phyloP scores from a whole-genome alignment of 1,284 basidiomycete genomes.

The Sphaerobolus stellatus region DNA sequence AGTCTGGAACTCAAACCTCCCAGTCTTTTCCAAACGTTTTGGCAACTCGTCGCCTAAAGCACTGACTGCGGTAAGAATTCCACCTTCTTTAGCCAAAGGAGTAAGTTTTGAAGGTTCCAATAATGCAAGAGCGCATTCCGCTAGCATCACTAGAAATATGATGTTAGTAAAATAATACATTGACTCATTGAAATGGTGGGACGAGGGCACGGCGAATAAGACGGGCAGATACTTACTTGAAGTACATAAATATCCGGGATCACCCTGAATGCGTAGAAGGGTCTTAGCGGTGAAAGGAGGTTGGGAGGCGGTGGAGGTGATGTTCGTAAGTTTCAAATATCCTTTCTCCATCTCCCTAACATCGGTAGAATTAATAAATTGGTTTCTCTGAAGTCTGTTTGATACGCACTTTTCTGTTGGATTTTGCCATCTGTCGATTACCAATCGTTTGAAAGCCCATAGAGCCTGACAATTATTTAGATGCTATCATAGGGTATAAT shows the following conservation, averaged over 20 bases:
- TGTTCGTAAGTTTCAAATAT: slow-evolving; percentile 54
- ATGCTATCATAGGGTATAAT: background rate
- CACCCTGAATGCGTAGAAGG: slow-evolving; percentile 63
- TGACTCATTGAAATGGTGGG: background rate
- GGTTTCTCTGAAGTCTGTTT: background rate
- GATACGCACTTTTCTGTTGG: slow-evolving; percentile 56
- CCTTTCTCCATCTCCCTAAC: slow-evolving; percentile 57
- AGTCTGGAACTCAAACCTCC: slow-evolving; percentile 53
- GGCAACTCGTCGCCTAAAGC: slow-evolving; percentile 75
- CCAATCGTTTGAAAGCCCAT: slow-evolving; percentile 48
- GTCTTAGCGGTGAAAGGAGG: slow-evolving; percentile 59
- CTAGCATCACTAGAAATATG: slow-evolving; percentile 59
- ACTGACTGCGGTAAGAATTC: slow-evolving; percentile 75
- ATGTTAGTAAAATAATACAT: slow-evolving; percentile 1
- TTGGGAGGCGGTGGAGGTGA: slow-evolving; percentile 47
- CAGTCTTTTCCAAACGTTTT: slow-evolving; percentile 57
- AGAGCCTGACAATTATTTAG: slow-evolving; percentile 42
- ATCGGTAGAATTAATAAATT: background rate
- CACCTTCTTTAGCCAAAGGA: slow-evolving; percentile 58
- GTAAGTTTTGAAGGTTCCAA: slow-evolving; percentile 54
- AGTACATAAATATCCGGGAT: slow-evolving; percentile 76
- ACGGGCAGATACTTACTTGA: slow-evolving; percentile 51
- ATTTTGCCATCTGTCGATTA: slow-evolving; percentile 60
- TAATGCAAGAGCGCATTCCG: slow-evolving; percentile 73
- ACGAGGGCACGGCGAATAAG: background rate